Conservation (phyloP, 768 basidiomycete species). For the Ramaria rubella region DNA sequence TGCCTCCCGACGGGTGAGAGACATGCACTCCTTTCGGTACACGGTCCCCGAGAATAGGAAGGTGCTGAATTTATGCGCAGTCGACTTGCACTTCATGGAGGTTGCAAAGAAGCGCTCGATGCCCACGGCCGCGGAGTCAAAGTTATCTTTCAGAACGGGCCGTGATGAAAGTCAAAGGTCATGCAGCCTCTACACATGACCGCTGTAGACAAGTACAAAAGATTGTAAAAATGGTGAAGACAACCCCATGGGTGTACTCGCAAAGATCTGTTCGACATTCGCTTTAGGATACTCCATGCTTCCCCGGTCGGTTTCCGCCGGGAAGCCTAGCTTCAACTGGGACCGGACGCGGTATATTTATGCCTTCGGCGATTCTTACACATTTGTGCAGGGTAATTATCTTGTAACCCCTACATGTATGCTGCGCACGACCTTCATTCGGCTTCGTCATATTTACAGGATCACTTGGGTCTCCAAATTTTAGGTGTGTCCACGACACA, state of each 20-base stretch:
- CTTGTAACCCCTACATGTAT: no score
- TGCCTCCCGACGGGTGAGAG: no score
- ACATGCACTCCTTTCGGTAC: no score
- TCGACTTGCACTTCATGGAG: no score
- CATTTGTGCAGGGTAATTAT: conserved; percentile 43
- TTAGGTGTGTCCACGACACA: conserved; percentile 31
- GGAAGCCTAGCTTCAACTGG: conserved; percentile 33
- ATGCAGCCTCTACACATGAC: background rate
- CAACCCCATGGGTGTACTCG: background rate
- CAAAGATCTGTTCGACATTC: background rate
- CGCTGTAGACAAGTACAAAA: background rate
- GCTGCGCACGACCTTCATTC: background rate
- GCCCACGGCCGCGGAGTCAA: no score
- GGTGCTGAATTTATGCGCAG: no score
- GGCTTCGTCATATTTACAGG: no score
- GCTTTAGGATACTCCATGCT: background rate
- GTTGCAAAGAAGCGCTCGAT: no score
- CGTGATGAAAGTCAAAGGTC: no score
- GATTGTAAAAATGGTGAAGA: background rate
- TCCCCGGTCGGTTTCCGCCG: background rate
- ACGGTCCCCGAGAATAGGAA: no score
- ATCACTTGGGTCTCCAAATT: conserved; percentile 39
- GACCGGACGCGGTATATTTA: conserved; percentile 38
- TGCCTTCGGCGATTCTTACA: conserved; percentile 52
- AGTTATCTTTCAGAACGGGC: no score